Evolutionary conservation across 2,329 filamentous ascomycete species (phyloP), one percentile per base, ranked within the genome.

Genomic region (Aureobasidium vineae): DNA sequence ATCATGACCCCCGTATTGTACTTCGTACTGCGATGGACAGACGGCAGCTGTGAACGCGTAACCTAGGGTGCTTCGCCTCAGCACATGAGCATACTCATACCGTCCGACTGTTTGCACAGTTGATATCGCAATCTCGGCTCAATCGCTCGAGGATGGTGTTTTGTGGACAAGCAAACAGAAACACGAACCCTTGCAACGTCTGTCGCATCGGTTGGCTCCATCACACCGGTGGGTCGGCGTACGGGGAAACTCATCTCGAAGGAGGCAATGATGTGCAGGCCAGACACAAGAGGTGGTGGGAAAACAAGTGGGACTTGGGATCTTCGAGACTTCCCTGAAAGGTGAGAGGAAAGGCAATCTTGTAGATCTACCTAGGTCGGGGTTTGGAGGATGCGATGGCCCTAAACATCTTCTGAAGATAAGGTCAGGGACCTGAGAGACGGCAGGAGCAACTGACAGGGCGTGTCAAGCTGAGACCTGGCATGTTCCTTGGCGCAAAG

Each of bases 41-140:
- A 61, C 5, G 28, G 43, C 43, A 61, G 41, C 43, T 31, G 43
- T 31, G 43, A 49, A 47, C 45, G 49, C 57, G 57, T 61, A 61
- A 61, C 36, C 31, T 36, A 31, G 28, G 5, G 28, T 38, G 57
- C 57, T 61, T 47, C 57, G 57, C 57, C 57, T 59, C 56, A 59
- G 56, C 41, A 59, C 38, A n/a, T 45, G 57, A 45, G 47, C 59
- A 63, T 33, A 49, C 57, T 52, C 26, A 31, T 10, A 36, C 59
- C 43, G 59, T 36, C 43, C 7, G 59, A 63, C 59, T 50, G 59
- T 63, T 63, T 63, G 59, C 21, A 63, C 59, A 63, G 59, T 63
- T 63, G 59, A 33, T 63, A 63, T 63, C 59, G 59, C 59, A 63
- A 63, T 63, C 59, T 63, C 59, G n/a, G 59, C 33, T 63, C 33